Evolutionary conservation across 2,329 filamentous ascomycete genomes (phyloP).

Genomic region (Hysterium pulicare): DNA sequence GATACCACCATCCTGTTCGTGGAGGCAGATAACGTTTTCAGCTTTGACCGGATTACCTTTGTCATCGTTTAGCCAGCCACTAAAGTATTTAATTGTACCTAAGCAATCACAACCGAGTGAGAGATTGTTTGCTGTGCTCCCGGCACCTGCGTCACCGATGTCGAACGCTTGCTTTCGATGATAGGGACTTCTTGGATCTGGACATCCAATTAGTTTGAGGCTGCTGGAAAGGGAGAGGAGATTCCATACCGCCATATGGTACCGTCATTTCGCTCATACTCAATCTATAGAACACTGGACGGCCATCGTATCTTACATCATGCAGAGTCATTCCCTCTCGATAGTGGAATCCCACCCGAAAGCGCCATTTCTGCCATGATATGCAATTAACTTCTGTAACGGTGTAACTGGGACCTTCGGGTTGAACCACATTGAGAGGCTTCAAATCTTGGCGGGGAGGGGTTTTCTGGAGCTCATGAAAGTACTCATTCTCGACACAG

Average conservation of each 20-base stretch:
- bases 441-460: conserved; percentile 52
- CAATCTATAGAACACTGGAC: conserved; percentile 60
- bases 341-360: conserved; percentile 62
- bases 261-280: conserved; percentile 62
- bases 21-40: conserved; percentile 61
- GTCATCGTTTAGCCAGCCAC: conserved; percentile 47
- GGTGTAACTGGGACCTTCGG: conserved; percentile 57
- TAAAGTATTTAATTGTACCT: conserved; percentile 62
- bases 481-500: conserved; percentile 60
- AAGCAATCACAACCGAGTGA: conserved; percentile 65
- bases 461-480: conserved; percentile 57
- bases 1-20: conserved; percentile 50
- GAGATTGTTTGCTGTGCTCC: conserved; percentile 61
- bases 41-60: conserved; percentile 50
- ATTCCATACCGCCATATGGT: conserved; percentile 39
- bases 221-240: too few species aligned
- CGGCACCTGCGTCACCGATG: conserved; percentile 59
- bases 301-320: conserved; percentile 56
- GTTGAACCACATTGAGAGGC: conserved; percentile 58
- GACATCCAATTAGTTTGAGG: too few species aligned
- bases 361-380: conserved; percentile 64
- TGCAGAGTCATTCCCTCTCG: conserved; percentile 64
- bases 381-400: conserved; percentile 49
- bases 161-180: conserved; percentile 67
- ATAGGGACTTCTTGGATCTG: conserved; percentile 60